These are phyloP conservation scores for Myriosclerotinia scirpicola DNA, from an alignment of 2,329 filamentous ascomycete genomes.

Conservation along the genomic window DNA sequence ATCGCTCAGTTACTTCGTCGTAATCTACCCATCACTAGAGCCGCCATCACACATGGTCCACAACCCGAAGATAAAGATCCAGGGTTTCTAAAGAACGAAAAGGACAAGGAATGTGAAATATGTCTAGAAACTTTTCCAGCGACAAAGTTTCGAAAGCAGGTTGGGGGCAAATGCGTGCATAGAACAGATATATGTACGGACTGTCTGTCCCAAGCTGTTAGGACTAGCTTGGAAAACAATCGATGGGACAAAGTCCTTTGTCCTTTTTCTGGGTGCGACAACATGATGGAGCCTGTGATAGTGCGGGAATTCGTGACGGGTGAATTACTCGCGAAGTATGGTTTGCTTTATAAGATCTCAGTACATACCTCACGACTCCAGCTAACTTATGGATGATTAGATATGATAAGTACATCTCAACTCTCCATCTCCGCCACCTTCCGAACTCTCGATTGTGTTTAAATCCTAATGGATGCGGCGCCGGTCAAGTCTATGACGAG, in stretches of 20 bases:
- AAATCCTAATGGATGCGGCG: not conserved
- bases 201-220: not conserved
- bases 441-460: constrained; percentile 14
- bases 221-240: not conserved
- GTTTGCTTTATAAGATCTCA: too few species aligned
- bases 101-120: not conserved
- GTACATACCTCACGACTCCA: fast-evolving
- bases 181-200: not conserved
- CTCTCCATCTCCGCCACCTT: not conserved
- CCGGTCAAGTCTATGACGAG: not conserved
- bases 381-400: not conserved
- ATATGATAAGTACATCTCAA: constrained; percentile 3
- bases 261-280: not conserved
- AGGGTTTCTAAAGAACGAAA: not conserved
- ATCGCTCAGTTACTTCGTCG: not conserved
- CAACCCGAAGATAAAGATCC: not conserved
- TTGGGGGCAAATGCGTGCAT: not conserved
- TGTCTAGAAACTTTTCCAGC: not conserved
- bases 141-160: not conserved
- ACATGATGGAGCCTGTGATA: not conserved
- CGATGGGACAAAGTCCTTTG: not conserved
- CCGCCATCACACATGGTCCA: not conserved
- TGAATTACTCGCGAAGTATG: constrained; percentile 4
- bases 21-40: not conserved
- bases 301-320: not conserved